phyloP scores from a whole-genome alignment of 306 rosid species.

The Prunus campanulata region DNA sequence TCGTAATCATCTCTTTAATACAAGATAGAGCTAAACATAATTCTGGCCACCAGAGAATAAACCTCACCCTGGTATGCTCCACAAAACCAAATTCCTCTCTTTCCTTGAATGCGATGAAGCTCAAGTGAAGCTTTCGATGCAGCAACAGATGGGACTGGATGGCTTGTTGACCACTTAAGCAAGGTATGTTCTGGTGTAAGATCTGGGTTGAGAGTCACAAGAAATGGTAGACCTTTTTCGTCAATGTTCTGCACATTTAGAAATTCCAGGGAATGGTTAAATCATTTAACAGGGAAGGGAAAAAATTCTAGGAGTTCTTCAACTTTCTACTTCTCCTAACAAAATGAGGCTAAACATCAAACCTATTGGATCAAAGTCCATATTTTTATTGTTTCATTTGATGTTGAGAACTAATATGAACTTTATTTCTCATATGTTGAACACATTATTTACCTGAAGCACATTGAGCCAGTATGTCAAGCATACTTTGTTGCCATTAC shows the following conservation, averaged over 20 bases:
- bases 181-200: conserved; percentile 54
- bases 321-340: background rate
- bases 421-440: background rate
- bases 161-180: conserved; percentile 80
- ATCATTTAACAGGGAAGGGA: background rate
- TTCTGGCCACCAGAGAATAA: background rate
- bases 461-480: conserved; percentile 91
- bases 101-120: conserved; percentile 73
- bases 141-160: conserved; percentile 81
- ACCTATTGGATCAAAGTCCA: background rate
- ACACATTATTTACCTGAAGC: conserved; percentile 67
- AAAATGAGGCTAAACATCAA: too few species aligned
- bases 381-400: background rate
- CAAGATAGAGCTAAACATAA: background rate
- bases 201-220: conserved; percentile 85
- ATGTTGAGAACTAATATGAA: background rate
- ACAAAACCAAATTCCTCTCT: conserved; percentile 85
- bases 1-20: background rate
- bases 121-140: conserved; percentile 76
- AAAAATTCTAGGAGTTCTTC: background rate
- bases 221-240: conserved; percentile 56
- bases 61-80: conserved; percentile 81
- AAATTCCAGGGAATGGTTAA: conserved; percentile 6
- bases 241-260: conserved; percentile 65
- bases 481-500: conserved; percentile 55